Evolutionary conservation across 2,329 filamentous ascomycete species (phyloP).

Genomic region (Meredithiella fracta): DNA sequence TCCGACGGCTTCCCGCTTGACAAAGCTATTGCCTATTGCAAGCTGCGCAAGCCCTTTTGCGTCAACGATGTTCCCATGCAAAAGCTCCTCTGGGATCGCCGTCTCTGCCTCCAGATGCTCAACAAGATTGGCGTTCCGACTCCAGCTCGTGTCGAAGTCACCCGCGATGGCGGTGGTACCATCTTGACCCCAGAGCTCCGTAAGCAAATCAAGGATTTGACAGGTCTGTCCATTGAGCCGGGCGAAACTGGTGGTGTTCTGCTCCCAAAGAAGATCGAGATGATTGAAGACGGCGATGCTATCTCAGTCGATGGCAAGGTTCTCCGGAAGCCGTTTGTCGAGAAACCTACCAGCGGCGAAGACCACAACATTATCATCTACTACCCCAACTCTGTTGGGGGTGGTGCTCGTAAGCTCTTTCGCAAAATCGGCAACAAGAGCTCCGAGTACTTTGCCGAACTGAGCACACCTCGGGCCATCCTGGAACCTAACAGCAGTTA

Average conservation of each 20-base stretch:
- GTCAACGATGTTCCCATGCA: conserved; percentile 98
- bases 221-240: conserved; percentile 53
- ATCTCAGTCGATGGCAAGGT: conserved; percentile 70
- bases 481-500: conserved; percentile 71
- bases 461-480: conserved; percentile 63
- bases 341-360: conserved; percentile 95
- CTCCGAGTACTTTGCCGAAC: conserved; percentile 72
- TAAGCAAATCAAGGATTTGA: conserved; percentile 63
- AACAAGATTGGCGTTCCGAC: conserved; percentile 83
- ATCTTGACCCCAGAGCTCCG: conserved; percentile 65
- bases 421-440: conserved; percentile 98
- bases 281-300: conserved; percentile 80
- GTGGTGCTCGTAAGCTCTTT: conserved; percentile 82
- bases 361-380: conserved; percentile 99
- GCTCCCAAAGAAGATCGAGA: conserved; percentile 58
- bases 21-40: conserved; percentile 91
- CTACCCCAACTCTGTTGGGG: conserved; percentile 72
- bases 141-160: conserved; percentile 76
- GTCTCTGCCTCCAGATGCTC: conserved; percentile 72
- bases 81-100: conserved; percentile 87
- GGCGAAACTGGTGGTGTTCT: background rate
- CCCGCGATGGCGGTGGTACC: conserved; percentile 73
- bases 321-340: conserved; percentile 86
- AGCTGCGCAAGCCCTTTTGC: conserved; percentile 84
- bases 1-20: conserved; percentile 93